A percentile compares a stretch with the other conserved stretches of the same genome.
These are phyloP conservation scores for Beta lomatogona DNA, from an alignment of 179 eudicot species.

Conservation along the genomic window DNA sequence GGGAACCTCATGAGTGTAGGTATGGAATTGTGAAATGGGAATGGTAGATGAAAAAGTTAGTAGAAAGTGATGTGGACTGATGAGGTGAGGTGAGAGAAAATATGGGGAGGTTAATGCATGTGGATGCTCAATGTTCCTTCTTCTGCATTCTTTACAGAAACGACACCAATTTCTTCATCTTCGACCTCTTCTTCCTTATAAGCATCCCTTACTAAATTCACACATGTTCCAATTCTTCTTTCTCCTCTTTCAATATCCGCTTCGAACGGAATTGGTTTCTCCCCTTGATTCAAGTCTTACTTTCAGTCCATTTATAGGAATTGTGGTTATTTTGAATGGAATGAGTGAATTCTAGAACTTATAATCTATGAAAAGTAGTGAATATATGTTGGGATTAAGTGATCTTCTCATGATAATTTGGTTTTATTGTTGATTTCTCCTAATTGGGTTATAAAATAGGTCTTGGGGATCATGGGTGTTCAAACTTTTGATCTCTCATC, in stretches of 20 bases:
- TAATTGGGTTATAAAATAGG: neutral
- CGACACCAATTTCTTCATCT: constrained; percentile 25
- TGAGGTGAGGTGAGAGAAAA: no score
- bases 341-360: neutral
- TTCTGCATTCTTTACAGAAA: constrained; percentile 10
- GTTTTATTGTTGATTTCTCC: neutral
- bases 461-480: no score
- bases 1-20: no score
- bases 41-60: no score
- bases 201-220: neutral
- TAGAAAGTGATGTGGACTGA: no score
- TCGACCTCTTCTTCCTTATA: constrained; percentile 19
- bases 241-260: neutral
- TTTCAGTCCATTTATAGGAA: neutral
- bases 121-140: constrained; percentile 20
- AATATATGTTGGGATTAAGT: neutral
- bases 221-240: constrained; percentile 13
- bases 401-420: neutral
- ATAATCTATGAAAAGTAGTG: neutral
- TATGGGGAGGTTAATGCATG: no score
- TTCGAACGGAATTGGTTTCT: neutral
- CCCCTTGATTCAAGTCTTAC: neutral
- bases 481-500: no score
- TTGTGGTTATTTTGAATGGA: neutral
- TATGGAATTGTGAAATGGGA: no score